phyloP scores from a whole-genome alignment of 345 rosid genomes.

The Sisymbrium altissimum region DNA sequence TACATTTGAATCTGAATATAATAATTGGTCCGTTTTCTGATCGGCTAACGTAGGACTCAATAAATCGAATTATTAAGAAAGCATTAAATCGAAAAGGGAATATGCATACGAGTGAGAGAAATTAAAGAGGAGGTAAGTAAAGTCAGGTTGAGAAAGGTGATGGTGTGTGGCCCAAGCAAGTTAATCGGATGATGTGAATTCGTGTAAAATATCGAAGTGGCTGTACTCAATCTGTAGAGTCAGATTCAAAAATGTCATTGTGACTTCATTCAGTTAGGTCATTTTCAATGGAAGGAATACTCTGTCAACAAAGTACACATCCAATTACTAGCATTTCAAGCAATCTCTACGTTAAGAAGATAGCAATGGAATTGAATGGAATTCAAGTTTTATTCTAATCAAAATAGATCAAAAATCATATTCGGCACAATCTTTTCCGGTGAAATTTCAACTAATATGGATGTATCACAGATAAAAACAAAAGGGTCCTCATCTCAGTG shows the following conservation, averaged over 20 bases:
- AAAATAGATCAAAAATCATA: neutral
- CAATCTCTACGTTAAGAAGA: neutral
- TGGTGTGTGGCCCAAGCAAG: slow-evolving; percentile 5
- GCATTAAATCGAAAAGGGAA: neutral
- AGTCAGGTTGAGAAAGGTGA: slow-evolving; percentile 4
- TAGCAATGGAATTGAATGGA: neutral
- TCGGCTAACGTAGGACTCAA: neutral
- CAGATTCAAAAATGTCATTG: neutral
- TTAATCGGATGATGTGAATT: neutral
- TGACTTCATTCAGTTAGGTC: neutral
- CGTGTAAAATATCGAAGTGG: neutral
- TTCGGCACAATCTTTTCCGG: neutral
- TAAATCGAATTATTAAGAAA: neutral
- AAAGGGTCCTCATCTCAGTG: slow-evolving; percentile 77
- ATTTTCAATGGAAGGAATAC: neutral
- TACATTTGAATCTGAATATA: slow-evolving; percentile 9
- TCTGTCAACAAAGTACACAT: neutral
- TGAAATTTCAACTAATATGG: neutral
- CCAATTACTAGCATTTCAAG: neutral
- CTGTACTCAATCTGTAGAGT: neutral
- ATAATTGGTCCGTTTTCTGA: neutral
- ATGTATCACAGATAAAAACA: neutral
- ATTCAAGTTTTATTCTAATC: neutral
- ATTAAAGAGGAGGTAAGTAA: neutral
- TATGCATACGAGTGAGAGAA: neutral